These are phyloP conservation scores for Xylaria curta DNA, from an alignment of 495 filamentous ascomycete genomes.

Conservation along the genomic window DNA sequence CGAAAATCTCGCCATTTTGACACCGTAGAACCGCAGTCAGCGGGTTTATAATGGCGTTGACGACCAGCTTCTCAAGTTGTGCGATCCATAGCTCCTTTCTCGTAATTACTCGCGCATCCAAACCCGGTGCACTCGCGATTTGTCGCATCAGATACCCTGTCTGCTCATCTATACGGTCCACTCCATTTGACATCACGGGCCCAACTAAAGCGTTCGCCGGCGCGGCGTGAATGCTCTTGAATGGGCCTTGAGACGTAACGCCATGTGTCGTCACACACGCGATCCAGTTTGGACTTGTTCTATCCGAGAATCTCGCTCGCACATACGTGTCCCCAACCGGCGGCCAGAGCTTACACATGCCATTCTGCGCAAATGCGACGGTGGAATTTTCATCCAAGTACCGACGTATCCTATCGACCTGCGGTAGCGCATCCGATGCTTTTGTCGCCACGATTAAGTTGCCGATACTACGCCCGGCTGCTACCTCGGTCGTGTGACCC, in stretches of 20 bases:
- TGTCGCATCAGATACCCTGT: slow-evolving; percentile 33
- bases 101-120: slow-evolving; percentile 52
- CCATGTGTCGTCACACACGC: slow-evolving; percentile 77
- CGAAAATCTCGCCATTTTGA: slow-evolving; percentile 75
- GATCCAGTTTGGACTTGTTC: slow-evolving; percentile 67
- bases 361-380: slow-evolving; percentile 82
- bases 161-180: slow-evolving; percentile 27
- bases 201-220: slow-evolving; percentile 57
- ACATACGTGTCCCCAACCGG: slow-evolving; percentile 55
- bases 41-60: slow-evolving; percentile 83
- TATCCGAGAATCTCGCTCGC: slow-evolving; percentile 41
- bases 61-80: slow-evolving; percentile 66
- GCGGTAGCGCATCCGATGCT: slow-evolving; percentile 63
- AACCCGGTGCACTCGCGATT: slow-evolving; percentile 39
- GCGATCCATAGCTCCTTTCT: slow-evolving; percentile 60
- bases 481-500: slow-evolving; percentile 31
- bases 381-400: slow-evolving; percentile 69
- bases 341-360: slow-evolving; percentile 74
- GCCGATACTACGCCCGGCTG: slow-evolving; percentile 56
- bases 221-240: slow-evolving; percentile 69
- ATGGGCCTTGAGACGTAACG: slow-evolving; percentile 62
- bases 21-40: slow-evolving; percentile 75
- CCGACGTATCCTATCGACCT: slow-evolving; percentile 63
- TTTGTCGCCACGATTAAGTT: slow-evolving; percentile 80
- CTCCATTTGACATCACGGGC: slow-evolving; percentile 36